Percentiles rank a stretch among this genome's conserved stretches.
phyloP scores from a whole-genome alignment of 305 asterid species.

The Fraxinus xanthoxyloides region DNA sequence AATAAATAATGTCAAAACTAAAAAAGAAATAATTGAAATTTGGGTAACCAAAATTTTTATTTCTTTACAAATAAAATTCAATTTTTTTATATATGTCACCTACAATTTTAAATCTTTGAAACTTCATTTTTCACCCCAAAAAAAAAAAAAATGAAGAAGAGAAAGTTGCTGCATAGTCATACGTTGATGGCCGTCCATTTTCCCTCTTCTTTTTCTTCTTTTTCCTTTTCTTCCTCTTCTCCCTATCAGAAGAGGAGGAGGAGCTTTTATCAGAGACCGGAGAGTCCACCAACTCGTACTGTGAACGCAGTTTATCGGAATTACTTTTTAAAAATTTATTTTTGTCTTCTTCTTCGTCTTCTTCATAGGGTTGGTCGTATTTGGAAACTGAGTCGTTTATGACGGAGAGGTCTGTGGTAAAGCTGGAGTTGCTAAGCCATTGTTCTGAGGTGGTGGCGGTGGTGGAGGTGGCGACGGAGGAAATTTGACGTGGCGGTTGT shows the following conservation, averaged over 20 bases:
- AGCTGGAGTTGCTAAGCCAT: conserved; percentile 84
- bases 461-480: conserved; percentile 17
- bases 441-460: conserved; percentile 22
- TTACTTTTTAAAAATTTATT: conserved; percentile 20
- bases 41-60: too few relatives aligned
- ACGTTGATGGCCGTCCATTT: conserved; percentile 28
- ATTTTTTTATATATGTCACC: too few relatives aligned
- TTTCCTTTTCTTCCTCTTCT: conserved; percentile 42
- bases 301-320: conserved; percentile 27
- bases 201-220: conserved; percentile 46
- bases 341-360: conserved; percentile 39
- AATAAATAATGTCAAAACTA: too few relatives aligned
- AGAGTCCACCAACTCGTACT: conserved; percentile 61
- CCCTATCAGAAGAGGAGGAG: conserved; percentile 35
- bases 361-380: conserved; percentile 33
- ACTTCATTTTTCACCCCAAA: too few relatives aligned
- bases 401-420: conserved; percentile 64
- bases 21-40: too few relatives aligned
- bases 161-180: conserved; percentile 38
- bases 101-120: too few relatives aligned
- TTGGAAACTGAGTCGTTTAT: conserved; percentile 70
- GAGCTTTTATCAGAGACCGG: conserved; percentile 54
- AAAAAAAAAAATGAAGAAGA: conserved; percentile 26
- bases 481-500: conserved; percentile 20
- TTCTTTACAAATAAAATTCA: too few relatives aligned